Percentiles rank a stretch among this genome's conserved stretches.
These are phyloP conservation scores for Ballota nigra DNA, from an alignment of 257 asterid genomes.

Conservation along the genomic window DNA sequence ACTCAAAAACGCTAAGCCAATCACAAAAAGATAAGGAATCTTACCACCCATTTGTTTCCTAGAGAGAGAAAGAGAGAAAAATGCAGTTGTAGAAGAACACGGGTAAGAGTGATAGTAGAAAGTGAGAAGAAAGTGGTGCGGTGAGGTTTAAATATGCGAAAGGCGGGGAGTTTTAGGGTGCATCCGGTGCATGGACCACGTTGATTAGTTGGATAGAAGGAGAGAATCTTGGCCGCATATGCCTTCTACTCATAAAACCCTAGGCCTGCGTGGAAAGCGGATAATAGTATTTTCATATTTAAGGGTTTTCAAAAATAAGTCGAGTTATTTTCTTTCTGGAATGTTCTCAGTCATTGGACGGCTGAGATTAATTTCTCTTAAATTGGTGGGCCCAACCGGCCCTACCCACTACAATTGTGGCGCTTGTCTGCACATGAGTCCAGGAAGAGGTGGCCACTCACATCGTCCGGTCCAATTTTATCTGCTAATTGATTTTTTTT, in stretches of 20 bases:
- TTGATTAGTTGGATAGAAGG: neutral
- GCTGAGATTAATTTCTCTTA: neutral
- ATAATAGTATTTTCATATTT: neutral
- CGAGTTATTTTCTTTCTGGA: slow-evolving; percentile 11
- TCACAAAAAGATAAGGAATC: neutral
- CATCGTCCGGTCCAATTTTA: too few relatives aligned
- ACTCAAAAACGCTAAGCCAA: neutral
- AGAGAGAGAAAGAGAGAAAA: slow-evolving; percentile 12
- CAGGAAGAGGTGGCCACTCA: too few relatives aligned
- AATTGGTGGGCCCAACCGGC: slow-evolving; percentile 15
- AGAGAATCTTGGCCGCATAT: neutral
- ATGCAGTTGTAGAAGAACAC: neutral
- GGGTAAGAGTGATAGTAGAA: slow-evolving; percentile 6
- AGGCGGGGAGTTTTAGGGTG: neutral
- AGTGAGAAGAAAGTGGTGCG: slow-evolving; percentile 7
- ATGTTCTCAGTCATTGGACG: slow-evolving; percentile 4
- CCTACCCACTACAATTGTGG: slow-evolving; percentile 5
- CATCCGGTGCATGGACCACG: slow-evolving; percentile 11
- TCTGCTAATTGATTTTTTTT: too few relatives aligned
- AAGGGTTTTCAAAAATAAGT: neutral
- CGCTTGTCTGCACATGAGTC: neutral
- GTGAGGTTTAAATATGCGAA: neutral
- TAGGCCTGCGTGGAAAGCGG: slow-evolving; percentile 17
- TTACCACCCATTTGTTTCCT: slow-evolving; percentile 19
- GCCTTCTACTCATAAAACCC: neutral